Base-by-base conservation (phyloP, 306 rosid species). In the Cicer judaicum region DNA sequence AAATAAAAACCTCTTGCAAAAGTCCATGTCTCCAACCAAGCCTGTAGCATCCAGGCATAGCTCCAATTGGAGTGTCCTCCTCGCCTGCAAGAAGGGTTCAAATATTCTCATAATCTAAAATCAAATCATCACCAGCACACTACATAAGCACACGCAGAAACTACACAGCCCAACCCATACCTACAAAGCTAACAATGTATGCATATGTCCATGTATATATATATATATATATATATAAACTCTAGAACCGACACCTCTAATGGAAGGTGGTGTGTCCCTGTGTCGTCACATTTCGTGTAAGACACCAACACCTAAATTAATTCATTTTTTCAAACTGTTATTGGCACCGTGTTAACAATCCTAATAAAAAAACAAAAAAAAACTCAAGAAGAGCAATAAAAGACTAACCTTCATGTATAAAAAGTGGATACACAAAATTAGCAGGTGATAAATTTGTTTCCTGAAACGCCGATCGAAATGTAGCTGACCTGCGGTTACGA, bases 21-120 rank as follows among this genome's bases (percentile, higher is more conserved):
- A 92, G 99, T 74, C 99, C 97, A 78, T 87, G 95, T 78, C 99
- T 92, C 99, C 99, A 94, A 9, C 97, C 97, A 81, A 92, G 97
- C 89, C 97, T 81, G 76, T 87, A 94, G 69, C 96, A 94, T 78
- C 99, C 99, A 5, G 97, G 99, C 97, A 94, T 94, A 44, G 99
- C 99, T 40, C 96, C 99, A 78, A 94, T 91, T 0, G 99, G 97
- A 0, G 93, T 81, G 68, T 90, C 96, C 78, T 92, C 95, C 80
- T 86, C 96, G 39, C 99, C 98, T 92, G 93, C 81, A 83, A 78
- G 42, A 77, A 44, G 53, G 9, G 47, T 65, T 48, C 54, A 63
- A 42, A 62, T 21, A 9, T 59, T 65, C 73, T 68, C 64, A 73
- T 65, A 42, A 78, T 76, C 67, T 64, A 76, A 43, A 47, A 72